Evolutionary conservation across 208 protist species (phyloP), one percentile per base, ranked within the genome.

Genomic region (Leishmania lainsoni): DNA sequence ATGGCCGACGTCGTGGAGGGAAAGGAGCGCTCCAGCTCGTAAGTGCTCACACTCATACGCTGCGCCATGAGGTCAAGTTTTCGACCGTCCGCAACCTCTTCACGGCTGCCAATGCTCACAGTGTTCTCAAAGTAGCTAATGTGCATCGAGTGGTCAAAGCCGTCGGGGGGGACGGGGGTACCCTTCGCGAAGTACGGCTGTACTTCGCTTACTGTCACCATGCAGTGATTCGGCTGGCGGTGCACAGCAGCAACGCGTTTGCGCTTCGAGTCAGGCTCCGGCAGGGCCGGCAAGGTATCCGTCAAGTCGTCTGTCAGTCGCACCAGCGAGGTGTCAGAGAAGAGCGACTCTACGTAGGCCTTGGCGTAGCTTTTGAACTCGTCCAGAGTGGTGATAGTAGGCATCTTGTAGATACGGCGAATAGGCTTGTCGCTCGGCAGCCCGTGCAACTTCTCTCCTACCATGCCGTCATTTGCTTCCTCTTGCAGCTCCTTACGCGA

Each of bases 331-430:
- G 83, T 69, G 78, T 98, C 93, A 26, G 75, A 35, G 52, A 98
- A 95, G 66, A 96, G 87, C 3, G 88, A 89, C 45, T 80, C 79
- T 49, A 96, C 82, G 81, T 91, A 98, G 0, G 70, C 76, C 75
- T 86, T 86, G 32, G 89, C 86, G 83, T 94, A 96, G 35, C 87
- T 86, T 58, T 81, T 83, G 78, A 98, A 96, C 35, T 93, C 86
- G 45, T 87, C 63, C 66, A 91, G 51, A 22, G 81, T 88, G 1
- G 88, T 91, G 1, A 70, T 61, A 5, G 86, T 75, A 14, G 93
- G 88, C 93, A 96, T 95, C 81, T 98, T 96, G 89, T 95, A 96
- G 48, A 98, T 84, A 42, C 92, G 88, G n/a, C 88, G 89, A 5
- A 97, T 92, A 6, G 94, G 66, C 80, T 83, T 87, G 22, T 82